Percentiles rank a stretch among this genome's conserved stretches.
phyloP scores from a whole-genome alignment of 192 early-diverging fungal species.

The Lunasporangiospora selenospora region DNA sequence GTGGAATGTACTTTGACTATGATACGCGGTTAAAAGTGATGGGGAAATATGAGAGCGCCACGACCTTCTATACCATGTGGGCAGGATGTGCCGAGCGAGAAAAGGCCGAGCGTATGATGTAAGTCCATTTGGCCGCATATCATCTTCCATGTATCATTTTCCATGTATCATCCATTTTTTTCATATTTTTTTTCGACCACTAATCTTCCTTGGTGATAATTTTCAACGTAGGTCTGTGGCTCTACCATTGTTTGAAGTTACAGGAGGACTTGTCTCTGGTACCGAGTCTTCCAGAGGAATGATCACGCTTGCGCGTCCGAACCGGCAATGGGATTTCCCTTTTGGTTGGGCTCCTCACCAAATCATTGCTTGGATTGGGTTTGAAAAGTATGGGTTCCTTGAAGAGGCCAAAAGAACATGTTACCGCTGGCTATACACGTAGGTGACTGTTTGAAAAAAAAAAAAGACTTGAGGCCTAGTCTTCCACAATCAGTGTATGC shows the following conservation, averaged over 20 bases:
- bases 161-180: background rate
- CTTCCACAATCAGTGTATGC: too few relatives aligned
- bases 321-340: conserved; percentile 91
- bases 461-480: too few relatives aligned
- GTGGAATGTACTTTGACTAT: conserved; percentile 85
- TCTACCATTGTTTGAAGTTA: too few relatives aligned
- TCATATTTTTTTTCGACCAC: background rate
- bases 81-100: conserved; percentile 70
- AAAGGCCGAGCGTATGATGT: conserved; percentile 74
- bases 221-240: too few relatives aligned
- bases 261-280: conserved; percentile 87
- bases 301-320: conserved; percentile 79
- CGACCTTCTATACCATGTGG: conserved; percentile 89
- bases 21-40: conserved; percentile 69
- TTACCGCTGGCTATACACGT: conserved; percentile 94
- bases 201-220: background rate
- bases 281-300: conserved; percentile 86
- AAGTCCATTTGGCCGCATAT: conserved; percentile 7
- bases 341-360: conserved; percentile 98
- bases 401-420: conserved; percentile 73
- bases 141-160: background rate
- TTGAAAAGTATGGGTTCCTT: conserved; percentile 76
- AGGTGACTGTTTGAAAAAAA: too few relatives aligned
- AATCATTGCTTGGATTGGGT: conserved; percentile 92
- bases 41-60: conserved; percentile 81